Evolutionary conservation across 2,329 filamentous ascomycete genomes (phyloP), one percentile per base, ranked within the genome.

Genomic region (Conoideocrella luteorostrata): DNA sequence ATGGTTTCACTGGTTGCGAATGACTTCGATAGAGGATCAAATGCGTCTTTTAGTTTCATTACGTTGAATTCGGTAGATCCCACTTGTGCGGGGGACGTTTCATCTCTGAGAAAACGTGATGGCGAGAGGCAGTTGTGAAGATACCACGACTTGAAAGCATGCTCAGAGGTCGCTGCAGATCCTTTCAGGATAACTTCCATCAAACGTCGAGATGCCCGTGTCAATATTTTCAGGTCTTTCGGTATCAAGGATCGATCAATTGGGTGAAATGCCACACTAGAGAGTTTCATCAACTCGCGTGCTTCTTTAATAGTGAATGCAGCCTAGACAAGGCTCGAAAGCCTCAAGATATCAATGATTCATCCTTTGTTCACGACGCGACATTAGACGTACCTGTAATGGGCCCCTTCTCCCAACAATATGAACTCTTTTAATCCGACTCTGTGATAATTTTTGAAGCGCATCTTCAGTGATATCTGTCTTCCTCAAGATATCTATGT

Each of bases 231-330:
- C 30, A 84, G 68, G 43, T 87, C 74, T 1, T 73, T 56, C 0
- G 89, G 88, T 37, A 93, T 71, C 6, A 95, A 69, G 1, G 74
- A 68, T 46, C 68, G 63, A 43, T 86, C 75, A 22, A 91, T 71
- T 2, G 84, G 78, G 43, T 82, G 74, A 56, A 95, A 94, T 12
- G 74, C 75, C 9, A 94, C 83, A 1, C 69, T 70, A 0, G 80
- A 76, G 3, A 97, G 73, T 39, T 86, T 84, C 67, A 95, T 82
- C 4, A 98, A 69, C 64, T 98, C 93, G 28, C 93, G 81, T 13
- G 88, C 69, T 68, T 98, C 93, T 64, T 96, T 97, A 61, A 95
- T 95, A 0, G 91, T 96, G 56, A 95, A 97, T 1, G 93, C 82
- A 20, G 88, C 91, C 82, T 91, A 41, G 4, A 34, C 13, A 28